Base-by-base conservation (phyloP, 352 stramenopile species). In the Pythium utonaiense region DNA sequence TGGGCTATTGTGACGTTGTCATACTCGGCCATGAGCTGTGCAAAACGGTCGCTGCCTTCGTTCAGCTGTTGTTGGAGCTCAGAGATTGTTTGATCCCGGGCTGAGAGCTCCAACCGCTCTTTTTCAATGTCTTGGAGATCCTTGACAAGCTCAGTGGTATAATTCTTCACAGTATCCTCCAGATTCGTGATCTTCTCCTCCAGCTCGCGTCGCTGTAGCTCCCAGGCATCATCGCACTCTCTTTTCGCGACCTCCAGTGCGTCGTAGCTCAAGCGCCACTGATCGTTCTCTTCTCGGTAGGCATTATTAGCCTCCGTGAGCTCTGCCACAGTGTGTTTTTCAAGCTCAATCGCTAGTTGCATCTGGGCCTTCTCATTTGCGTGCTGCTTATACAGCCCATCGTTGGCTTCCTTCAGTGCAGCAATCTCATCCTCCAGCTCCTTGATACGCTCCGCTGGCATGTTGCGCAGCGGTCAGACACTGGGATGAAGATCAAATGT, bases 361-460 rank as follows among this genome's bases (percentile, higher is more conserved):
- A 91, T 91, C 56, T 88, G 77, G 25, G 78, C 77, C 62, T 93
- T 91, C 22, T 90, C 83, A 50, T 87, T 84, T 5, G 79, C 78
- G 53, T 85, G 80, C 42, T 89, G 77, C 42, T 72, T 70, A 33
- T 88, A 86, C 0, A 90, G 65, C 34, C 68, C 60, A 36, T 91
- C 83, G 62, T 87, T 84, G 14, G 70, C 74, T 47, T 79, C 57
- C 16, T 77, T 74, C 14, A 89, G 70, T 48, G 76, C 68, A 8
- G 70, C 67, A 14, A 86, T 64, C 53, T 91, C 78, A 21, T 87
- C 68, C 44, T 86, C 69, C n/a, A 75, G 66, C 31, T 50, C 62
- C 40, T 75, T 71, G 38, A 70, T 55, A 17, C 51, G 57, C 48
- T 84, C 73, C 19, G 55, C 47, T 27, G 64, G 21, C 71, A 78